Evolutionary conservation across 192 early-diverging fungal genomes (phyloP).

Genomic region (Backusella parvicylindrica): DNA sequence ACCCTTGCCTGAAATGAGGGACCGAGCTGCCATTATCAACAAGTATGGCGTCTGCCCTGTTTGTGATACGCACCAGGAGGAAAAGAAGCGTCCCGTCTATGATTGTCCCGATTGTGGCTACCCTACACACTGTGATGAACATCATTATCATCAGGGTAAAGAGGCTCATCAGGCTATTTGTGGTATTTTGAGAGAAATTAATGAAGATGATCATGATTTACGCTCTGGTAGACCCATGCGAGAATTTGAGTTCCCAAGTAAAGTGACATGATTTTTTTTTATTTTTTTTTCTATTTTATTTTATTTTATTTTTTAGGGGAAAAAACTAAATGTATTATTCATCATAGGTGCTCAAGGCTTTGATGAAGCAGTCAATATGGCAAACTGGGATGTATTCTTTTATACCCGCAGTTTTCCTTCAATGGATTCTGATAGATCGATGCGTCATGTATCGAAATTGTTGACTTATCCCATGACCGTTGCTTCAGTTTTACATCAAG

Average conservation of each 20-base stretch:
- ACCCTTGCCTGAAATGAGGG: conserved; percentile 63
- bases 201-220: conserved; percentile 80
- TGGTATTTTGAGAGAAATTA: conserved; percentile 58
- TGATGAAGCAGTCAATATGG: conserved; percentile 74
- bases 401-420: conserved; percentile 77
- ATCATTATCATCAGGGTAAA: conserved; percentile 63
- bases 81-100: conserved; percentile 49
- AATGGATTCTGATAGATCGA: conserved; percentile 63
- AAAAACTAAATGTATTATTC: no score
- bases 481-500: conserved; percentile 66
- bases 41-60: conserved; percentile 65
- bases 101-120: conserved; percentile 79
- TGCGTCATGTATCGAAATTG: conserved; percentile 78
- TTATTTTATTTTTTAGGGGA: conserved; percentile 4
- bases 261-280: not conserved
- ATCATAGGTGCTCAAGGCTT: conserved; percentile 52
- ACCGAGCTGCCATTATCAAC: conserved; percentile 58
- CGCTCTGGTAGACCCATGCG: conserved; percentile 68
- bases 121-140: conserved; percentile 71
- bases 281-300: not conserved
- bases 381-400: conserved; percentile 73
- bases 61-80: conserved; percentile 50
- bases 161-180: conserved; percentile 55
- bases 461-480: conserved; percentile 80
- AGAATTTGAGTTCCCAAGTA: conserved; percentile 78